Conservation (phyloP, 306 rosid genomes). For the Acmispon strigosus region DNA sequence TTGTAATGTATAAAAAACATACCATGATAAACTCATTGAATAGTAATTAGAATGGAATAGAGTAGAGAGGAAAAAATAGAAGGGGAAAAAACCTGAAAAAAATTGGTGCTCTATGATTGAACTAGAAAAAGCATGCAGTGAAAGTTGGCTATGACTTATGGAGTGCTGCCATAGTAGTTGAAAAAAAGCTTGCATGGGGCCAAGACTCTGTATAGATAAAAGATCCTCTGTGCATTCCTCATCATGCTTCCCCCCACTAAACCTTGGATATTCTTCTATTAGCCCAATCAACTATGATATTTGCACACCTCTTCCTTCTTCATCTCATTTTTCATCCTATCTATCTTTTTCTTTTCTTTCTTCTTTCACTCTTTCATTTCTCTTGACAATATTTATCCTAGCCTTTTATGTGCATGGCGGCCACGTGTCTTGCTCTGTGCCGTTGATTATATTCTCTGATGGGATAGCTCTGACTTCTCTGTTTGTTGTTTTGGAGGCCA, state of each 20-base stretch:
- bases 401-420: constrained; percentile 37
- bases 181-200: constrained; percentile 33
- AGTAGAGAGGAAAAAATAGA: not conserved
- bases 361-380: too few species aligned
- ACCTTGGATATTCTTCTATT: constrained; percentile 26
- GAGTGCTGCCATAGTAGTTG: constrained; percentile 26
- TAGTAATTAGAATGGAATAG: constrained; percentile 6
- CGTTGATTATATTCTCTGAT: constrained; percentile 43
- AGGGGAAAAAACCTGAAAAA: constrained; percentile 10
- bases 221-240: constrained; percentile 42
- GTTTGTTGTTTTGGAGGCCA: constrained; percentile 59
- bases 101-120: constrained; percentile 42
- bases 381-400: too few species aligned
- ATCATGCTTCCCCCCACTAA: constrained; percentile 70
- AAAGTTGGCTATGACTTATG: constrained; percentile 32
- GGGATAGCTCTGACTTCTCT: constrained; percentile 35
- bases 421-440: constrained; percentile 59
- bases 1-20: constrained; percentile 67
- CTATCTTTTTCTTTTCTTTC: too few species aligned
- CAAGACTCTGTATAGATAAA: constrained; percentile 14
- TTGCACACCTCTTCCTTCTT: too few species aligned
- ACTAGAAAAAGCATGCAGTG: constrained; percentile 39
- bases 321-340: not conserved
- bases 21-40: constrained; percentile 51
- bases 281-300: not conserved